Percentiles rank a stretch among this genome's conserved stretches.
phyloP scores from a whole-genome alignment of 2,329 filamentous ascomycete species.

The Cladophialophora immunda region DNA sequence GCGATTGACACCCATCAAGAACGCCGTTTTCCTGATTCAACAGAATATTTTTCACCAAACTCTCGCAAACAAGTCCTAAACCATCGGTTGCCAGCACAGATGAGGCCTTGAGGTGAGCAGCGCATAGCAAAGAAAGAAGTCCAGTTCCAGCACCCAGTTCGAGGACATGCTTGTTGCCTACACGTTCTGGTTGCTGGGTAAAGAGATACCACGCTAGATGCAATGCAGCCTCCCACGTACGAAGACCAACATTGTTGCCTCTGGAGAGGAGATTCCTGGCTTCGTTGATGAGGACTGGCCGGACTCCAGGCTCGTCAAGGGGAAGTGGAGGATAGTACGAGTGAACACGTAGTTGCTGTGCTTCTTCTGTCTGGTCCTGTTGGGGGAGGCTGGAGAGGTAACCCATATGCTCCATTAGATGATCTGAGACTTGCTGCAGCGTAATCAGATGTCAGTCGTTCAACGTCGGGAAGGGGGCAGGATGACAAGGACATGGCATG shows the following conservation, averaged over 20 bases:
- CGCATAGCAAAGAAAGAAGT: constrained; percentile 70
- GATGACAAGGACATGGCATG: neutral
- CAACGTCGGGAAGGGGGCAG: neutral
- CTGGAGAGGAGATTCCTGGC: constrained; percentile 38
- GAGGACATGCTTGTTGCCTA: constrained; percentile 64
- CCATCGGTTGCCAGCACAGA: constrained; percentile 70
- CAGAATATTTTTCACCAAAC: constrained; percentile 49
- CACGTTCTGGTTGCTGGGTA: constrained; percentile 53
- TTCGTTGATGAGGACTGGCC: constrained; percentile 39
- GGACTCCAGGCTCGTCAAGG: constrained; percentile 27
- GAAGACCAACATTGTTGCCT: constrained; percentile 68
- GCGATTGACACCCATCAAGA: constrained; percentile 11
- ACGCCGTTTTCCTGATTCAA: constrained; percentile 43
- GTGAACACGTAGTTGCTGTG: constrained; percentile 61
- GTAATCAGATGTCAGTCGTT: constrained; percentile 28
- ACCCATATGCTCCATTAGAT: constrained; percentile 75
- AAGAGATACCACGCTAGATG: constrained; percentile 69
- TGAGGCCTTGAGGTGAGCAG: constrained; percentile 63
- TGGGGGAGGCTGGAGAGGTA: constrained; percentile 70
- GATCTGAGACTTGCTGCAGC: constrained; percentile 80
- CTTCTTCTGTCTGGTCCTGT: constrained; percentile 70
- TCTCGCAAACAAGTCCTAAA: constrained; percentile 55
- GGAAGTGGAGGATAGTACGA: constrained; percentile 37
- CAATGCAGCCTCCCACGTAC: constrained; percentile 75
- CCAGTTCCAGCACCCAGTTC: constrained; percentile 75